Evolutionary conservation across 371 early-diverging fungal genomes (phyloP), one percentile per base, ranked within the genome.

Genomic region (Entomophthora muscae): DNA sequence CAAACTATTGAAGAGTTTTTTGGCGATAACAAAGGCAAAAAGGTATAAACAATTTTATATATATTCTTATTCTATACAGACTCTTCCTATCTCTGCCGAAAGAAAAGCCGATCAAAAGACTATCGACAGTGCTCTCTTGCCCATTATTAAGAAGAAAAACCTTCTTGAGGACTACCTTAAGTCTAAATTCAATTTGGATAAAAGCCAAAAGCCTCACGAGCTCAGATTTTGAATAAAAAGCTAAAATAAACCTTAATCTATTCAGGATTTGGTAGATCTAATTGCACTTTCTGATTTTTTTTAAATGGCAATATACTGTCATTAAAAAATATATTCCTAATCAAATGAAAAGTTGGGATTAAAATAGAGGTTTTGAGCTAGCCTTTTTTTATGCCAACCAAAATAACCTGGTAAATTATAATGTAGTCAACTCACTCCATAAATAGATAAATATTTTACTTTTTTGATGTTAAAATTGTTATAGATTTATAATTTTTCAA

Each of bases 131-230:
- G 82, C 76, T 57, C 71, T 95, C 72, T 69, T 91, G 52, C 86
- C 86, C 63, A 79, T 77, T 53, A 74, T 93, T 71, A 81, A 79
- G 78, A 89, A 92, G 85, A 80, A 79, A 70, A 89, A 89, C 67
- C 72, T 82, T 74, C 82, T 97, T 67, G 77, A 78, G 72, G 81
- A 84, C 61, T 97, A 97, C 88, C 77, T 97, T 67, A 75, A 76
- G 66, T 72, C 90, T 66, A 76, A 83, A 63, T 95, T 97, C 79
- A 73, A 89, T 59, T 83, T 97, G 67, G 71, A 79, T 78, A 93
- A 93, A 85, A 94, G 95, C 71, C 92, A 94, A 80, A 84, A 85
- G 76, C 94, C 93, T 70, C 98, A 97, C 79, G 70, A 75, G 71
- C 78, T 95, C 78, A 84, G 88, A 82, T 93, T 94, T 81, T 93